Base-by-base conservation (phyloP, 257 asterid genomes). In the Fraxinus quadrangulata region DNA sequence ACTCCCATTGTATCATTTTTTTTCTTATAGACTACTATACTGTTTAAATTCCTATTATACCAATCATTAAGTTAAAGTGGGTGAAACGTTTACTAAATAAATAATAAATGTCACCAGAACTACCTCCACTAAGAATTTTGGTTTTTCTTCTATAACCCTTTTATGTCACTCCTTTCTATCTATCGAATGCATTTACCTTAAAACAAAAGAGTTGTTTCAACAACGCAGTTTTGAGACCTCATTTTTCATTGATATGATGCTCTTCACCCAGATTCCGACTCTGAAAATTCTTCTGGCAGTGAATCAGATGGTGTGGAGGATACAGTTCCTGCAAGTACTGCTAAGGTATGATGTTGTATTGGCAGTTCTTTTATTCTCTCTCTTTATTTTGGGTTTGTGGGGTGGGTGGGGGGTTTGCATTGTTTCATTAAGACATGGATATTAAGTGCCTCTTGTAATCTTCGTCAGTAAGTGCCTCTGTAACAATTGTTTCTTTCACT, bases 261-360 rank as follows among this genome's bases (percentile, higher is more conserved):
- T 78, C 11, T 23, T 59, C 51, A 10, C 71, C 56, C 88, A 88
- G 93, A 88, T 76, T 80, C 92, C 24, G 91, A 87, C 72, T 79
- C 89, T 4, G 92, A 79, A 81, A 85, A 86, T 79, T 85, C 86
- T 75, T 79, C 88, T 36, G 86, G 81, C 34, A 80, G 83, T 70
- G 89, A 78, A 63, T 72, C 83, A 56, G 85, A 84, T 80, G 87
- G 83, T 56, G 80, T 78, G 73, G 88, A 84, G 77, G 82, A 76
- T 78, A 67, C 85, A 21, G 83, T 77, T 78, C 86, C 84, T 72
- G 72, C 76, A 68, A 83, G 74, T 72, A 28, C 72, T 34, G 69
- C 79, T 17, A 85, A 84, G 86, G 91, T 87, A 82, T 76, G 80
- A 61, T 47, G 71, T 34, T 59, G 54, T 28, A 6, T 37, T 67